Evolutionary conservation across 1,284 basidiomycete genomes (phyloP), one percentile per base, ranked within the genome.

Genomic region (Meira nashicola): DNA sequence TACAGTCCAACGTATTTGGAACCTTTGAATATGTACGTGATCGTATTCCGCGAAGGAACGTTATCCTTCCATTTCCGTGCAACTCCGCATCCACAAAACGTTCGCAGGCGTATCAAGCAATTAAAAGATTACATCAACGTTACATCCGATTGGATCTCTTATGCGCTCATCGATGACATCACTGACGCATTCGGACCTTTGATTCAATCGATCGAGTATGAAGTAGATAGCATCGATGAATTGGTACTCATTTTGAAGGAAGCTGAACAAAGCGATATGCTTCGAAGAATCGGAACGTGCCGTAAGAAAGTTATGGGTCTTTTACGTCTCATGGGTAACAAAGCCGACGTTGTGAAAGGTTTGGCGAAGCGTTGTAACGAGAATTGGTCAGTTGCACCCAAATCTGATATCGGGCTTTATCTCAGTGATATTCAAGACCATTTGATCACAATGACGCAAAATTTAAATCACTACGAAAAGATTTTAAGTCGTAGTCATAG

Each of bases 281-380:
- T 89, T 65, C 77, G 87, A 61, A 54, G 62, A 64, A 99, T 98
- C 73, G 95, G 95, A 46, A 96, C 92, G 0, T 98, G 95, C 79
- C 85, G 95, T 54, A 98, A 98, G 82, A 99, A 99, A 81, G 95
- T 99, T 72, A 98, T 99, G 95, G 95, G 95, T 33, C 81, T 99
- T 40, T 80, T 99, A 54, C 77, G 84, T 6, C 81, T 98, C 55
- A 97, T 99, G 94, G 95, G 95, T 40, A 97, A 95, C 81, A 99
- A 99, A 82, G 95, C 95, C 49, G 95, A 99, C 77, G 95, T 99
- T 63, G 95, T 99, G 65, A 99, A 98, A 78, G 95, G 95, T 15
- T 82, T 99, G 39, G 93, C 94, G 37, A 99, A 99, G 81, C 84
- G 94, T 65, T 78, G 93, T 77, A 99, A 98, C 78, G 95, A 98